These are phyloP conservation scores for Lophiostoma macrostomum DNA, from an alignment of 495 filamentous ascomycete genomes.

Conservation along the genomic window DNA sequence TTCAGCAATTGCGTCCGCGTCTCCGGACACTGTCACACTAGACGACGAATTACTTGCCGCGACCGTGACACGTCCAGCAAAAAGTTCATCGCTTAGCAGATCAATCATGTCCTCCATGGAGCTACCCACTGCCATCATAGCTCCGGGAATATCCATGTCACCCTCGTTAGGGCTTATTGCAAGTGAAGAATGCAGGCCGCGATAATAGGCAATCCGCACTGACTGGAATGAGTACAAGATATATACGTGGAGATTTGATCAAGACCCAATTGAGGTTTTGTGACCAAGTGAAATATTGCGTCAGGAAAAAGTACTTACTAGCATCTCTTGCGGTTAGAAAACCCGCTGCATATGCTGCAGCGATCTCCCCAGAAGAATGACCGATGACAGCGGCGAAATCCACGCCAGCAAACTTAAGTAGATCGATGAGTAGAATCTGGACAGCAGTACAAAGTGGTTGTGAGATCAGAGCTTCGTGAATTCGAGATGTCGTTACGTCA, in stretches of 20 bases:
- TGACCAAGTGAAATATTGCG: no score
- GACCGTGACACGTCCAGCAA: not conserved
- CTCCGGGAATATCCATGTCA: not conserved
- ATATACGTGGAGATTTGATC: no score
- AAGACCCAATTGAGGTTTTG: no score
- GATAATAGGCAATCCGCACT: slow-evolving; percentile 9
- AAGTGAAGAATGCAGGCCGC: not conserved
- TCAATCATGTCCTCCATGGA: not conserved
- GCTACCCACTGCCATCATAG: slow-evolving; percentile 12
- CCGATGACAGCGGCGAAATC: slow-evolving; percentile 6
- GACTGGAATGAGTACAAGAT: no score
- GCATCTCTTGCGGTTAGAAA: slow-evolving; percentile 1
- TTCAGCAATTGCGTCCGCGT: not conserved
- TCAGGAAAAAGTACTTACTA: no score
- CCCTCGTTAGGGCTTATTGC: not conserved
- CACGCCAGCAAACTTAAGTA: not conserved
- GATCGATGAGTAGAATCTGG: slow-evolving; percentile 18
- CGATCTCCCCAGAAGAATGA: slow-evolving; percentile 26
- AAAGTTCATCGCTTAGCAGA: not conserved
- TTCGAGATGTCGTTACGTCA: not conserved
- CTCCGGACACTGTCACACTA: slow-evolving; percentile 20
- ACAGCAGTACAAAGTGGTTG: slow-evolving; percentile 25
- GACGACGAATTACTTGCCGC: slow-evolving; percentile 14
- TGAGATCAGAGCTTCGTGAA: slow-evolving; percentile 5
- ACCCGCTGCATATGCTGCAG: slow-evolving; percentile 23